Conservation (phyloP, 2,329 filamentous ascomycete species). For the Calonectria montana region DNA sequence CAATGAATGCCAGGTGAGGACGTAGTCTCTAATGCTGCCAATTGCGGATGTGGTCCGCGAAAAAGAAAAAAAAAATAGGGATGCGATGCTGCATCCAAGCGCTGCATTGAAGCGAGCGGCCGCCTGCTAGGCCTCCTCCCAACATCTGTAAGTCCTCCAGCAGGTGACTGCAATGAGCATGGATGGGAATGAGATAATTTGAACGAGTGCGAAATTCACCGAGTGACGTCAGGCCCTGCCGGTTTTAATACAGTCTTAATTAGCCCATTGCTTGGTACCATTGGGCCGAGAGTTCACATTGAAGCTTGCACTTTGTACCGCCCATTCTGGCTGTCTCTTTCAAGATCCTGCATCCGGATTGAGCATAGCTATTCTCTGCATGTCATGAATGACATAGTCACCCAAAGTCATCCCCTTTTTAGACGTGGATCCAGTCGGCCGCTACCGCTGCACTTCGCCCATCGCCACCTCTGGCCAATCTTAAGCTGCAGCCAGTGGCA, state of each 20-base stretch:
- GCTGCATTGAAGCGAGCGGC: slow-evolving; percentile 1
- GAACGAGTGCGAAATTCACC: too few species aligned
- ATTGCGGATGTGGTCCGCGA: neutral
- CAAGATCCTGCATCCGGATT: neutral
- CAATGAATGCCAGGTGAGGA: slow-evolving; percentile 2
- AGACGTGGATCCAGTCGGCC: neutral
- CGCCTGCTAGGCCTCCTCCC: neutral
- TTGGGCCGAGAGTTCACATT: neutral
- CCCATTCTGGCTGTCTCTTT: neutral
- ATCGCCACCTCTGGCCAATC: slow-evolving; percentile 2
- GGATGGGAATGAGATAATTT: too few species aligned
- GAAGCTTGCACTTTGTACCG: neutral
- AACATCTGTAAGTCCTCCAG: neutral
- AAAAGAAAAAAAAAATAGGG: neutral
- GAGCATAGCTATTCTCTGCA: neutral
- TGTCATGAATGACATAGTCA: neutral
- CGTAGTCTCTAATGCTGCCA: neutral
- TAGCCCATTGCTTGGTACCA: too few species aligned
- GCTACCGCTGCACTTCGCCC: neutral
- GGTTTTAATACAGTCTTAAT: neutral
- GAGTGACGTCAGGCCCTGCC: neutral
- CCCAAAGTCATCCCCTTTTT: neutral
- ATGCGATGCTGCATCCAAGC: neutral
- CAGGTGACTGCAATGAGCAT: neutral
- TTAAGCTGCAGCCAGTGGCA: slow-evolving; percentile 1